Evolutionary conservation across 257 asterid genomes (phyloP).

Genomic region (Solanum medicagineum): DNA sequence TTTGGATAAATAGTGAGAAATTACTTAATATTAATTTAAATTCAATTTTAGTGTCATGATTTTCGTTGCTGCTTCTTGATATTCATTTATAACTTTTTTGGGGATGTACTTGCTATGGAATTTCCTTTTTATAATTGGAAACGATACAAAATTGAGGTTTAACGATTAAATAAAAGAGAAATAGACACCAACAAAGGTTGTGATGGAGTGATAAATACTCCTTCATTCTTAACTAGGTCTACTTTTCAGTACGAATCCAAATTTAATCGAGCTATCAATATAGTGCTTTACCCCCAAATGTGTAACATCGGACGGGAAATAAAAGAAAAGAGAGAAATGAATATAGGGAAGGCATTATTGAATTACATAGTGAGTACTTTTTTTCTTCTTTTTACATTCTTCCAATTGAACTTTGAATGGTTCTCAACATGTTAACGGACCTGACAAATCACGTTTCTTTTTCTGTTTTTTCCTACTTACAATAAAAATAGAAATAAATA

Average conservation of each 20-base stretch:
- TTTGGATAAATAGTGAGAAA: background rate
- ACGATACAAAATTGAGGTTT: background rate
- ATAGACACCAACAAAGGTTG: no score
- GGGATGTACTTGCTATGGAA: background rate
- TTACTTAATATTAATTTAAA: background rate
- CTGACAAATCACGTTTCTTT: background rate
- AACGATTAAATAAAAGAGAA: background rate
- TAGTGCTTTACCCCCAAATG: no score
- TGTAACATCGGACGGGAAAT: no score
- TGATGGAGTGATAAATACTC: no score
- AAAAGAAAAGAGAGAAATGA: background rate
- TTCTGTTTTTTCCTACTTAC: background rate
- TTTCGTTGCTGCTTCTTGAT: background rate
- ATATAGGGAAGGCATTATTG: background rate
- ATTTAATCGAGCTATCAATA: no score
- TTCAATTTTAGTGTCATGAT: background rate
- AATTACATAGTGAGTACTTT: background rate
- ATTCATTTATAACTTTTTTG: background rate
- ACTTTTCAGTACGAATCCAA: no score
- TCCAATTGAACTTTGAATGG: background rate
- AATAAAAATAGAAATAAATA: background rate
- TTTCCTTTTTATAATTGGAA: background rate
- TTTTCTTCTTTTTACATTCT: background rate
- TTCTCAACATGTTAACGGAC: background rate
- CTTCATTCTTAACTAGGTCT: no score